Conservation (phyloP, 83 land plant species). For the Diphasiastrum complanatum region DNA sequence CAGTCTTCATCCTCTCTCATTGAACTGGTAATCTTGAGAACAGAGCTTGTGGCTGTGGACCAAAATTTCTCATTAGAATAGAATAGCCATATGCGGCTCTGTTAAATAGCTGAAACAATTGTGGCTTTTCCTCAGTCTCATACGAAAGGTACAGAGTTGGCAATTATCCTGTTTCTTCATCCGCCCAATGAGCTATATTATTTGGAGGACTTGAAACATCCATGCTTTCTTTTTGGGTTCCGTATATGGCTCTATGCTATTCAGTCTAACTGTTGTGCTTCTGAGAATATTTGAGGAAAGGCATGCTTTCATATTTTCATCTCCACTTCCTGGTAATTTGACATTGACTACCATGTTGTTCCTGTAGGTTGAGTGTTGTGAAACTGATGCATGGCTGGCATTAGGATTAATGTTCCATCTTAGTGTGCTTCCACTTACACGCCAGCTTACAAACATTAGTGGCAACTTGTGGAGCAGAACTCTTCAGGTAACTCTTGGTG, state of each 20-base stretch:
- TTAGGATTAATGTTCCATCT: constrained; percentile 92
- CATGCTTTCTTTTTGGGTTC: no score
- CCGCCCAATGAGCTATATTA: no score
- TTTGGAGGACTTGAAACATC: no score
- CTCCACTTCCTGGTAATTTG: neutral
- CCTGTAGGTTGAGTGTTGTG: constrained; percentile 73
- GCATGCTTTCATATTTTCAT: no score
- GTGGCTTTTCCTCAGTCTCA: neutral
- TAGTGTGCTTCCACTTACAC: constrained; percentile 91
- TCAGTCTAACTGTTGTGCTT: neutral
- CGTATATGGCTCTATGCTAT: constrained; percentile 11
- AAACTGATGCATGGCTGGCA: constrained; percentile 98
- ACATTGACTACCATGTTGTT: neutral
- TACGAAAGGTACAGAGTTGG: neutral
- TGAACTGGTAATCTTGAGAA: constrained; percentile 71
- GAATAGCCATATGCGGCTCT: no score
- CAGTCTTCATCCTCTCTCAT: constrained; percentile 51
- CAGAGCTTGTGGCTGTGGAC: no score
- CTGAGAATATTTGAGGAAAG: no score
- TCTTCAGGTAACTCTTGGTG: constrained; percentile 54
- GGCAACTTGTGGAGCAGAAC: constrained; percentile 98
- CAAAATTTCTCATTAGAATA: no score
- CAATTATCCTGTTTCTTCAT: neutral
- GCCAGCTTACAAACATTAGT: constrained; percentile 94
- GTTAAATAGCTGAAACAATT: no score